Evolutionary conservation across 495 filamentous ascomycete species (phyloP).

Genomic region (Collariella sp.): DNA sequence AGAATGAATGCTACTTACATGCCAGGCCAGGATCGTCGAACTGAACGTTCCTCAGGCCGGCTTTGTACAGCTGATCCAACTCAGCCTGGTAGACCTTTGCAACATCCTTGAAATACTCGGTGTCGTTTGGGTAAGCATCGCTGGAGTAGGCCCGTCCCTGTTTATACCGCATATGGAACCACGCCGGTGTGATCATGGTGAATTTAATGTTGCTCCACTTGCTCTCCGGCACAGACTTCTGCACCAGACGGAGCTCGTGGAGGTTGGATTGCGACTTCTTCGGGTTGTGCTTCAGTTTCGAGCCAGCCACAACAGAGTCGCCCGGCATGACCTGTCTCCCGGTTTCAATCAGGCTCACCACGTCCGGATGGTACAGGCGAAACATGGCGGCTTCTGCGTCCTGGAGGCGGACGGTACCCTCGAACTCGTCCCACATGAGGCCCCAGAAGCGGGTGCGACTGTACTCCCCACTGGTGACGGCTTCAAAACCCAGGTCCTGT

Average conservation of each 20-base stretch:
- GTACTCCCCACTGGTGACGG: slow-evolving; percentile 70
- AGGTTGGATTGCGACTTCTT: slow-evolving; percentile 57
- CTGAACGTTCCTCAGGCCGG: slow-evolving; percentile 62
- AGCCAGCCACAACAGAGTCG: slow-evolving; percentile 63
- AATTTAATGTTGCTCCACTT: slow-evolving; percentile 60
- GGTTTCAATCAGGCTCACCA: slow-evolving; percentile 57
- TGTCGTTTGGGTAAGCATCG: slow-evolving; percentile 55
- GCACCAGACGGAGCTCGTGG: slow-evolving; percentile 58
- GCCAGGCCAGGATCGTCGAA: slow-evolving; percentile 71
- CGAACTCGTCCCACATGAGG: slow-evolving; percentile 66
- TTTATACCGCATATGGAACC: slow-evolving; percentile 63
- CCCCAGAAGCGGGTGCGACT: slow-evolving; percentile 57
- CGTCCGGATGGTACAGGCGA: slow-evolving; percentile 68
- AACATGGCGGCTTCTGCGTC: slow-evolving; percentile 62
- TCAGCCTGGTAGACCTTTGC: slow-evolving; percentile 61
- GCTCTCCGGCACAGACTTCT: slow-evolving; percentile 49
- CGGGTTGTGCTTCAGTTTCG: slow-evolving; percentile 60
- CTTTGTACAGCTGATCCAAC: slow-evolving; percentile 58
- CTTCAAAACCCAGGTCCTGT: slow-evolving; percentile 56
- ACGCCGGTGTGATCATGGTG: slow-evolving; percentile 60
- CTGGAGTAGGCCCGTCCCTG: slow-evolving; percentile 60
- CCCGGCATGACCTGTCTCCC: slow-evolving; percentile 60
- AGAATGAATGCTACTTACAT: slow-evolving; percentile 42
- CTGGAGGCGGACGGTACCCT: slow-evolving; percentile 54
- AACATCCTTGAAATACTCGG: slow-evolving; percentile 67